Conservation (phyloP, 345 rosid species). For the Salix arbutifolia region DNA sequence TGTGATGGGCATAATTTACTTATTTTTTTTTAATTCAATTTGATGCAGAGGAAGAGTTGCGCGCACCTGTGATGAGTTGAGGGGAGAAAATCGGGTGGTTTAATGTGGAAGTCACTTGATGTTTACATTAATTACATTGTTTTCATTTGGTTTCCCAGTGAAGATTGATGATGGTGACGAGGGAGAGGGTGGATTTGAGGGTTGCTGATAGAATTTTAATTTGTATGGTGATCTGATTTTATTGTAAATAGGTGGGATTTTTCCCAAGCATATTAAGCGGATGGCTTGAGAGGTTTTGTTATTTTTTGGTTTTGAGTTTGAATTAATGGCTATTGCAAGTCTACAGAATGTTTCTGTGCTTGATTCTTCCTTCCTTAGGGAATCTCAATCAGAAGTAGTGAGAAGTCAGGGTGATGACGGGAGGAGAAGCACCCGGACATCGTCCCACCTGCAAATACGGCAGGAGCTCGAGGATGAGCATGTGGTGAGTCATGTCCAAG, state of each 20-base stretch:
- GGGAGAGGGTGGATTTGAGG: background rate
- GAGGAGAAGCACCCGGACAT: slow-evolving; percentile 61
- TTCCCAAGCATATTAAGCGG: slow-evolving; percentile 29
- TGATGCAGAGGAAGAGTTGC: slow-evolving; percentile 20
- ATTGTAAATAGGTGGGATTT: slow-evolving; percentile 33
- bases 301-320: slow-evolving; percentile 1
- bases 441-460: slow-evolving; percentile 83
- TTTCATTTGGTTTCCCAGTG: slow-evolving; percentile 9
- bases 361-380: slow-evolving; percentile 67
- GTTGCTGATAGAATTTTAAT: background rate
- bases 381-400: slow-evolving; percentile 53
- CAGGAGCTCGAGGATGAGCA: slow-evolving; percentile 91
- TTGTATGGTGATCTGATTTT: slow-evolving; percentile 28
- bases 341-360: slow-evolving; percentile 71
- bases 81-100: slow-evolving; percentile 18
- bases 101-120: background rate
- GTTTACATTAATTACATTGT: slow-evolving; percentile 5
- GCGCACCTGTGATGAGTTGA: background rate
- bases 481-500: slow-evolving; percentile 56
- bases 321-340: slow-evolving; percentile 79
- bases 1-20: background rate
- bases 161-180: slow-evolving; percentile 27
- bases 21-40: background rate
- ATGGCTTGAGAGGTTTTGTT: slow-evolving; percentile 36
- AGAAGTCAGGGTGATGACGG: slow-evolving; percentile 53